Evolutionary conservation across 495 filamentous ascomycete genomes (phyloP).

Genomic region (Penicillium fimorum): DNA sequence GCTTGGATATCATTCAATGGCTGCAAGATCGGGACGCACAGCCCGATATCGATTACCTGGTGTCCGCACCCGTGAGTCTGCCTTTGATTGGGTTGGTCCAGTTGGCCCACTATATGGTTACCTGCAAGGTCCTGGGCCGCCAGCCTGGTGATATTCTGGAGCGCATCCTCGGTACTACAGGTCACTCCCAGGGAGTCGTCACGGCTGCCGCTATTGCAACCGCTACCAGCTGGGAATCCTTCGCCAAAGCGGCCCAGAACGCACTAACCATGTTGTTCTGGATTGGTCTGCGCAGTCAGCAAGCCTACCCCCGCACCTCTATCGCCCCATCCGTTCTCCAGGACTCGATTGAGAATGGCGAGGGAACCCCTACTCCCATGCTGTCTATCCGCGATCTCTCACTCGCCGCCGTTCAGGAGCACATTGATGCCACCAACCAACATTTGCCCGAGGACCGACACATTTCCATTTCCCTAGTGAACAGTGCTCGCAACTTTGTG

Average conservation of each 20-base stretch:
- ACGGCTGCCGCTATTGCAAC: slow-evolving; percentile 90
- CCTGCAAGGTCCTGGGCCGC: slow-evolving; percentile 83
- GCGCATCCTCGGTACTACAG: slow-evolving; percentile 80
- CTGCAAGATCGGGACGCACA: slow-evolving; percentile 81
- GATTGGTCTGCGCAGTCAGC: slow-evolving; percentile 98
- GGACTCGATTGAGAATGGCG: slow-evolving; percentile 90
- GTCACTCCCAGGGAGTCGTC: slow-evolving; percentile 95
- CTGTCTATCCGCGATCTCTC: slow-evolving; percentile 93
- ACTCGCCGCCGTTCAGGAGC: slow-evolving; percentile 79
- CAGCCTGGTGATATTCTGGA: slow-evolving; percentile 83
- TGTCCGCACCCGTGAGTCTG: slow-evolving; percentile 95
- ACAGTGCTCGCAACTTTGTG: slow-evolving; percentile 95
- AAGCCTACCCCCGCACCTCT: slow-evolving; percentile 92
- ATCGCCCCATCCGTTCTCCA: slow-evolving; percentile 88
- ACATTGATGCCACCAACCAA: slow-evolving; percentile 93
- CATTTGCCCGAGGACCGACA: slow-evolving; percentile 90
- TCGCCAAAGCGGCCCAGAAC: slow-evolving; percentile 69
- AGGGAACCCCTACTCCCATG: slow-evolving; percentile 95
- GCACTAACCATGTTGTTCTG: slow-evolving; percentile 96
- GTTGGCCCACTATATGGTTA: slow-evolving; percentile 88
- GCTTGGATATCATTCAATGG: slow-evolving; percentile 91
- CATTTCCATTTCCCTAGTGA: slow-evolving; percentile 91
- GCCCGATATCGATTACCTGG: slow-evolving; percentile 91
- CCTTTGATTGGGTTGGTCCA: slow-evolving; percentile 95
- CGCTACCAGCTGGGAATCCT: slow-evolving; percentile 85